Evolutionary conservation across 257 asterid species (phyloP).

Genomic region (Nicotiana undulata): DNA sequence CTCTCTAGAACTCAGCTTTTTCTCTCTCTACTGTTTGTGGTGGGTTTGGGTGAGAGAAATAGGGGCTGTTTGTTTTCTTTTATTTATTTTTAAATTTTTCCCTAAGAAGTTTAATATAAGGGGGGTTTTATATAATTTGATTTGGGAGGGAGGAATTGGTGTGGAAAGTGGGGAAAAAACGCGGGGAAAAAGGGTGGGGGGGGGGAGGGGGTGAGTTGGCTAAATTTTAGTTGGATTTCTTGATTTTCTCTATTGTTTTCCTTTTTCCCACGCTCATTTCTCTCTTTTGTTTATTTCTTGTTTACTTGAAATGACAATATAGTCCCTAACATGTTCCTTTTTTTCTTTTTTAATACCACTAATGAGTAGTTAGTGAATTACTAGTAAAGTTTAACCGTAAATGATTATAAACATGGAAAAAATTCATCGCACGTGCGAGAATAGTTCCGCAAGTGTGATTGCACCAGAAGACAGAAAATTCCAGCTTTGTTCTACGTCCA

Average conservation of each 20-base stretch:
- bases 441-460: too few species aligned
- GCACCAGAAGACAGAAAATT: too few species aligned
- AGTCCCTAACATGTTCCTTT: neutral
- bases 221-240: too few species aligned
- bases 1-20: neutral
- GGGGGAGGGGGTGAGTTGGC: too few species aligned
- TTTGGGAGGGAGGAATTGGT: neutral
- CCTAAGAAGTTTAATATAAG: neutral
- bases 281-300: neutral
- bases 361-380: too few species aligned
- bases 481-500: too few species aligned
- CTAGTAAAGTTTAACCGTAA: too few species aligned
- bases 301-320: neutral
- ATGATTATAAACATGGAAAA: too few species aligned
- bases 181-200: neutral
- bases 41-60: neutral
- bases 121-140: neutral
- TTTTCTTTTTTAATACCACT: neutral
- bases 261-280: too few species aligned
- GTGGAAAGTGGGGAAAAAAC: neutral
- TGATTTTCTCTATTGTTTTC: too few species aligned
- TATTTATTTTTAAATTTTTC: neutral
- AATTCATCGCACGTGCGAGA: too few species aligned
- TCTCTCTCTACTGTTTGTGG: slow-evolving; percentile 9
- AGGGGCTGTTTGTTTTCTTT: neutral